Conservation (phyloP, 2,329 filamentous ascomycete genomes). For the Capronia coronata region DNA sequence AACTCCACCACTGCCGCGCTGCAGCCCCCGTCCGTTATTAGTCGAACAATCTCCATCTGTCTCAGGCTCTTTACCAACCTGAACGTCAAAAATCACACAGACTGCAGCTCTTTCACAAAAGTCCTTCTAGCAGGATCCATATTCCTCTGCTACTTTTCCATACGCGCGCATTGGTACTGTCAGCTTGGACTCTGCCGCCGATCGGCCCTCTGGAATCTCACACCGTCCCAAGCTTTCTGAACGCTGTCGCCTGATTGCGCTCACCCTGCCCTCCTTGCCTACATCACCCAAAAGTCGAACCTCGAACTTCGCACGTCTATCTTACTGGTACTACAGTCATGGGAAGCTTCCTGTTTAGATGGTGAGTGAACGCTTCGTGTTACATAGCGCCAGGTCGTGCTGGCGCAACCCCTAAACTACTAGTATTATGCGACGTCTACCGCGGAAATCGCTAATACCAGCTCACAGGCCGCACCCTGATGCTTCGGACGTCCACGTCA, state of each 20-base stretch:
- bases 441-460: slow-evolving; percentile 10
- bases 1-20: background rate
- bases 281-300: too few species aligned
- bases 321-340: slow-evolving; percentile 13
- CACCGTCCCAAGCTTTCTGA: slow-evolving; percentile 14
- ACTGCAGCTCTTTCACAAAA: background rate
- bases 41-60: background rate
- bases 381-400: background rate
- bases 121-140: background rate
- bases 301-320: background rate
- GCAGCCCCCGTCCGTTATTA: background rate
- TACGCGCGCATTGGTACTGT: background rate
- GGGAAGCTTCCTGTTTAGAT: slow-evolving; percentile 29
- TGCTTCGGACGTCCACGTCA: slow-evolving; percentile 80
- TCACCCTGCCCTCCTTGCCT: background rate
- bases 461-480: slow-evolving; percentile 67
- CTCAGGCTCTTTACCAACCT: background rate
- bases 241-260: slow-evolving; percentile 17
- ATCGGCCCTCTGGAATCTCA: slow-evolving; percentile 29
- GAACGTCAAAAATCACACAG: background rate
- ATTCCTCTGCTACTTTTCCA: background rate
- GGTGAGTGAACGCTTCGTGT: slow-evolving; percentile 18
- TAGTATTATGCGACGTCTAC: background rate
- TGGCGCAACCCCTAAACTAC: slow-evolving; percentile 2
- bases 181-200: background rate